These are phyloP conservation scores for Obelidium mucronatum DNA, from an alignment of 192 early-diverging fungal species.

Conservation along the genomic window DNA sequence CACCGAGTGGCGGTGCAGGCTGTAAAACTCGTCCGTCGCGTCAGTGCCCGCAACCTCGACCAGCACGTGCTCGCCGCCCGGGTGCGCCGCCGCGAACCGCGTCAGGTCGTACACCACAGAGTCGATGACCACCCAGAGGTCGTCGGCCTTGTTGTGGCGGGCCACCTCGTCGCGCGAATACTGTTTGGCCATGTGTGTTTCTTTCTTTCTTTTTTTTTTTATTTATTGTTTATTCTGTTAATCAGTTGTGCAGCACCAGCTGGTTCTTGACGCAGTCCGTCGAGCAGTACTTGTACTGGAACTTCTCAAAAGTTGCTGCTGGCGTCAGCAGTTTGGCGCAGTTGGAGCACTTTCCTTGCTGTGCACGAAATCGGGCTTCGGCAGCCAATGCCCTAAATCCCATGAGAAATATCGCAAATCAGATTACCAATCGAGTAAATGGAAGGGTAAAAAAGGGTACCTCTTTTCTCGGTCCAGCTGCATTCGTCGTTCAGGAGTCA, in stretches of 20 bases:
- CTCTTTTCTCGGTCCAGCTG: conserved; percentile 79
- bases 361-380: conserved; percentile 65
- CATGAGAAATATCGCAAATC: background rate
- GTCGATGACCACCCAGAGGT: conserved; percentile 46
- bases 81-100: conserved; percentile 45
- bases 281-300: conserved; percentile 64
- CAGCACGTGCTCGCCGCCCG: conserved; percentile 62
- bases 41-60: conserved; percentile 76
- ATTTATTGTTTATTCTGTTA: no score
- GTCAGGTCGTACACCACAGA: conserved; percentile 39
- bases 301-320: conserved; percentile 76
- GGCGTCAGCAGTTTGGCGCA: conserved; percentile 70
- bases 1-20: conserved; percentile 68
- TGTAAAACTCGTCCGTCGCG: conserved; percentile 84
- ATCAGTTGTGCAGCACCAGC: conserved; percentile 30
- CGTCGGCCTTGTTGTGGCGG: conserved; percentile 46
- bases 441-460: background rate
- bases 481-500: conserved; percentile 74
- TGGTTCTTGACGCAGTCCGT: conserved; percentile 48
- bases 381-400: conserved; percentile 71
- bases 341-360: conserved; percentile 61
- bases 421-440: background rate
- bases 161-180: conserved; percentile 45
- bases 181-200: conserved; percentile 31
- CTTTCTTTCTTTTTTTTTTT: no score